A percentile compares a stretch with the other conserved stretches of the same genome.
phyloP scores from a whole-genome alignment of 352 stramenopile species.

The Phytophthora parvispora region DNA sequence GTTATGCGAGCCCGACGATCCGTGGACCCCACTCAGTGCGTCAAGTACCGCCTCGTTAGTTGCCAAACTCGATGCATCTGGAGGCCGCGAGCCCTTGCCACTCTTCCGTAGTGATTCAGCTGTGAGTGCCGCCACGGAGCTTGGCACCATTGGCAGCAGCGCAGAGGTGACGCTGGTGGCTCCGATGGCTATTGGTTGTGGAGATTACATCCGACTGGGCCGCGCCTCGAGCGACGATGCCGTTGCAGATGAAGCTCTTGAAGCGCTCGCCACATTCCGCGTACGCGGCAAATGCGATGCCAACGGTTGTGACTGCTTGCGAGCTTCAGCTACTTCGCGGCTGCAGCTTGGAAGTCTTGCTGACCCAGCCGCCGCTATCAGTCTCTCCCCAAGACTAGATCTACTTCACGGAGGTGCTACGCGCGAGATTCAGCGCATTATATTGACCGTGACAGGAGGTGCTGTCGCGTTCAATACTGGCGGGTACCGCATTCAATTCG shows the following conservation, averaged over 20 bases:
- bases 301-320: constrained; percentile 55
- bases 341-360: constrained; percentile 59
- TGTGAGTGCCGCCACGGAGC: constrained; percentile 49
- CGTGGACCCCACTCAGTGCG: constrained; percentile 58
- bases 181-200: constrained; percentile 59
- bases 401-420: constrained; percentile 56
- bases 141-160: constrained; percentile 46
- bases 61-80: constrained; percentile 32
- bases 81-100: constrained; percentile 54
- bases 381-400: constrained; percentile 45
- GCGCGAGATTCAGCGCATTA: constrained; percentile 78
- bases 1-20: constrained; percentile 56
- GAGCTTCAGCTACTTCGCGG: constrained; percentile 20
- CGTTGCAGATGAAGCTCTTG: constrained; percentile 10
- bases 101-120: constrained; percentile 69
- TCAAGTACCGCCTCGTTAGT: constrained; percentile 37
- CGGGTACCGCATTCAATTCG: constrained; percentile 94
- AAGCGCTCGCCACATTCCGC: constrained; percentile 55
- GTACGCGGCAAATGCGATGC: constrained; percentile 68
- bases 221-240: constrained; percentile 38
- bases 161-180: constrained; percentile 39
- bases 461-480: constrained; percentile 57
- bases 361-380: constrained; percentile 52
- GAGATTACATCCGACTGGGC: constrained; percentile 76
- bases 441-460: constrained; percentile 41